Conservation (phyloP, 148 eudicot genomes). For the Gaultheria prostrata region DNA sequence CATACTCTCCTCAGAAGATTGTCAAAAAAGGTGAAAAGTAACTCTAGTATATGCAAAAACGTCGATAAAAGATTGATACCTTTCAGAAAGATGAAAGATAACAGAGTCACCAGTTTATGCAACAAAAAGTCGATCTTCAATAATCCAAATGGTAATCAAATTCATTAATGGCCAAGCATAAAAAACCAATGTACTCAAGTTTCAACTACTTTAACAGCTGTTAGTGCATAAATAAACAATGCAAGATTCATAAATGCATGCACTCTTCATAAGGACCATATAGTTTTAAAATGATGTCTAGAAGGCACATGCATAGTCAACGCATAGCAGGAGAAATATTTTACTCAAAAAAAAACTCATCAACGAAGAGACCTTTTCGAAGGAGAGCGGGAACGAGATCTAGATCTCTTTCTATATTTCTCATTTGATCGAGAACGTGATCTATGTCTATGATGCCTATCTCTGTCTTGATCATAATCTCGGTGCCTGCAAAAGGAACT, state of each 20-base stretch:
- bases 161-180: neutral
- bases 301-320: neutral
- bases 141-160: neutral
- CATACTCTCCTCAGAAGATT: neutral
- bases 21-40: neutral
- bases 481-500: conserved; percentile 39
- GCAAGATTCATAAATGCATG: neutral
- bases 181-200: neutral
- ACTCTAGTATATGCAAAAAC: neutral
- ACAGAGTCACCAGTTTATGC: neutral
- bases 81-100: neutral
- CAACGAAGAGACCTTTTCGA: conserved; percentile 34
- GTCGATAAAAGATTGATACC: neutral
- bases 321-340: neutral
- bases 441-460: conserved; percentile 56
- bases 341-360: neutral
- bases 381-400: conserved; percentile 39
- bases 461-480: conserved; percentile 47
- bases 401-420: conserved; percentile 33
- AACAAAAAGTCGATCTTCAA: neutral
- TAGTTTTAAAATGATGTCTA: neutral
- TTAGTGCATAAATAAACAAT: neutral
- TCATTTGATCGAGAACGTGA: conserved; percentile 43
- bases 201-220: neutral
- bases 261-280: neutral